Evolutionary conservation across 257 asterid species (phyloP), one percentile per base, ranked within the genome.

Genomic region (Avicennia marina): DNA sequence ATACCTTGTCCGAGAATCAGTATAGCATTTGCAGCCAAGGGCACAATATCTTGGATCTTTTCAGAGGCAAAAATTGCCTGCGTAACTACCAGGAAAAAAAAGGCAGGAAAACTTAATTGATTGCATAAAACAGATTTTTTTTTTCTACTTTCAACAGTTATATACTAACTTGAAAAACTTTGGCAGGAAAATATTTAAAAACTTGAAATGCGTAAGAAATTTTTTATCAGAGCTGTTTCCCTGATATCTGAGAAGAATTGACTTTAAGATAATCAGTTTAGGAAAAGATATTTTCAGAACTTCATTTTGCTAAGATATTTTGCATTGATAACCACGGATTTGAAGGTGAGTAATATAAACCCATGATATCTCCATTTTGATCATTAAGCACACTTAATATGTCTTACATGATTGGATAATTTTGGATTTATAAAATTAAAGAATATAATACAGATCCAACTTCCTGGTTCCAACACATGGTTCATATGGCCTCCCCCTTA

Each of bases 1-100:
- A 44, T 85, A 88, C 97, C 95, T 81, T 86, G 87, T 63, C 91
- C 95, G 56, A 86, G 89, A 72, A 89, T 48, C 76, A 89, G 72
- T 46, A 81, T 12, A 56, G 89, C 75, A 72, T 89, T 78, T 32
- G 76, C 77, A 69, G 83, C 62, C 62, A 83, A 62, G 48, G 95
- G 83, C 64, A 74, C 72, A 43, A 89, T 65, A 44, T 83, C 94
- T 70, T 75, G 90, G 72, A 85, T 75, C 78, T 81, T 89, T 68
- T 86, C 97, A 65, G 89, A 64, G 56, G 78, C 12, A 69, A 89
- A 89, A 65, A 89, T 79, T 65, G 87, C 81, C 60, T 76, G 89
- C 5, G 50, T 58, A 64, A 79, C 96, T 89, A 63, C 71, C 45
- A 71, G 42, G 8, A 18, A 9, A 19, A 45, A 18, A 45, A 13